Conservation (phyloP, 176 grass and related monocot genomes). For the Eleusine indica region DNA sequence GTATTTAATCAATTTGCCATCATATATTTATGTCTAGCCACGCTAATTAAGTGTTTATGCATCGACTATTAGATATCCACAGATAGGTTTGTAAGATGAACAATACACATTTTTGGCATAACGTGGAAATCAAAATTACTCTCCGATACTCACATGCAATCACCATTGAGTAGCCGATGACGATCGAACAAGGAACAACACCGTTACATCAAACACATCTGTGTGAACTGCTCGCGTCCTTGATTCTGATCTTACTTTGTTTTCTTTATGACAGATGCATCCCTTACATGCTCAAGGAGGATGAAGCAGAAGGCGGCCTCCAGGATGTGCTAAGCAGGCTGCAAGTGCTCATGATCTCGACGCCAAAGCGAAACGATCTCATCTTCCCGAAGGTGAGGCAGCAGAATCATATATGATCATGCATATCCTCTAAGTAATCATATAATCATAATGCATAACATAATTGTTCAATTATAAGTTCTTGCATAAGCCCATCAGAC, state of each 20-base stretch:
- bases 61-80: not conserved
- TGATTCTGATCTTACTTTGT: not conserved
- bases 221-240: not conserved
- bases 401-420: slow-evolving; percentile 6
- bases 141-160: slow-evolving; percentile 31
- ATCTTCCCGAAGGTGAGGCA: slow-evolving; percentile 80
- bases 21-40: not conserved
- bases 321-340: slow-evolving; percentile 49
- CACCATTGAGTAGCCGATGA: not conserved
- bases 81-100: not conserved
- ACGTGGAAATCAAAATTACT: not conserved
- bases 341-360: slow-evolving; percentile 83
- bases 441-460: slow-evolving; percentile 8
- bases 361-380: slow-evolving; percentile 65
- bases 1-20: not conserved
- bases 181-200: not conserved
- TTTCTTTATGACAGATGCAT: slow-evolving; percentile 41
- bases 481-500: not conserved
- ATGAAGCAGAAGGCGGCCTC: slow-evolving; percentile 4
- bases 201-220: not conserved
- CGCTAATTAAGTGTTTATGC: not conserved
- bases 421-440: slow-evolving; percentile 23
- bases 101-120: not conserved
- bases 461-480: slow-evolving; percentile 24
- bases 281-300: slow-evolving; percentile 52